phyloP scores from a whole-genome alignment of 2,329 filamentous ascomycete genomes.

The Clonostachys chloroleuca region DNA sequence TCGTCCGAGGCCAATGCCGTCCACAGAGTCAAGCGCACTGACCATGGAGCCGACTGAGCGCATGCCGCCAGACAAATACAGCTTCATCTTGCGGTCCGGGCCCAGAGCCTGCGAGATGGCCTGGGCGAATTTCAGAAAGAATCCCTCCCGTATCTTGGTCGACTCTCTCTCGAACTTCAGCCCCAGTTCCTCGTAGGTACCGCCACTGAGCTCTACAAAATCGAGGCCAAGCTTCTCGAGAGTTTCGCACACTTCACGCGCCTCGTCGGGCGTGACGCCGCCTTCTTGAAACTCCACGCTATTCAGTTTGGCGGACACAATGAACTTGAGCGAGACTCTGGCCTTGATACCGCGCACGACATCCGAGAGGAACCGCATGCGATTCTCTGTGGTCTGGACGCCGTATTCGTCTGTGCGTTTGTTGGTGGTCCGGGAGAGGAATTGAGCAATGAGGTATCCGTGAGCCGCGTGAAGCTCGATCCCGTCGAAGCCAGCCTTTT shows the following conservation, averaged over 20 bases:
- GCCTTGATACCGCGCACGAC: constrained; percentile 27
- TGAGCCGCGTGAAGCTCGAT: constrained; percentile 48
- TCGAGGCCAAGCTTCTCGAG: constrained; percentile 45
- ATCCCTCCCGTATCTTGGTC: constrained; percentile 50
- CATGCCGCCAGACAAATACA: constrained; percentile 56
- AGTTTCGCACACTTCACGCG: constrained; percentile 35
- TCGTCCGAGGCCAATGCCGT: constrained; percentile 53
- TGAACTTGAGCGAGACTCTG: constrained; percentile 20
- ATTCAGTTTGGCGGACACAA: constrained; percentile 54
- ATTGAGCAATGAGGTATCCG: constrained; percentile 49
- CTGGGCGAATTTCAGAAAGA: constrained; percentile 58
- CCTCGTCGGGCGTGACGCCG: constrained; percentile 46
- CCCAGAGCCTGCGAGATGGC: constrained; percentile 33
- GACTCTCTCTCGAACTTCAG: constrained; percentile 48
- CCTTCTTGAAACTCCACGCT: constrained; percentile 49
- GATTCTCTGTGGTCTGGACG: constrained; percentile 32
- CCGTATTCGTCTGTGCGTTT: constrained; percentile 46
- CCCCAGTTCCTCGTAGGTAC: constrained; percentile 51
- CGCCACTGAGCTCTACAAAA: constrained; percentile 56
- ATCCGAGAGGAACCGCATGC: constrained; percentile 38
- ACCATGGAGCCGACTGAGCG: constrained; percentile 52
- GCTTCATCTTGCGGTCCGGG: constrained; percentile 44
- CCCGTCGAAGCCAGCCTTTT: constrained; percentile 57
- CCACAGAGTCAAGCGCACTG: constrained; percentile 48
- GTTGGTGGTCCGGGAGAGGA: constrained; percentile 43